Percentiles rank a stretch among this genome's conserved stretches.
phyloP scores from a whole-genome alignment of 305 asterid species.

The Fraxinus sp. region DNA sequence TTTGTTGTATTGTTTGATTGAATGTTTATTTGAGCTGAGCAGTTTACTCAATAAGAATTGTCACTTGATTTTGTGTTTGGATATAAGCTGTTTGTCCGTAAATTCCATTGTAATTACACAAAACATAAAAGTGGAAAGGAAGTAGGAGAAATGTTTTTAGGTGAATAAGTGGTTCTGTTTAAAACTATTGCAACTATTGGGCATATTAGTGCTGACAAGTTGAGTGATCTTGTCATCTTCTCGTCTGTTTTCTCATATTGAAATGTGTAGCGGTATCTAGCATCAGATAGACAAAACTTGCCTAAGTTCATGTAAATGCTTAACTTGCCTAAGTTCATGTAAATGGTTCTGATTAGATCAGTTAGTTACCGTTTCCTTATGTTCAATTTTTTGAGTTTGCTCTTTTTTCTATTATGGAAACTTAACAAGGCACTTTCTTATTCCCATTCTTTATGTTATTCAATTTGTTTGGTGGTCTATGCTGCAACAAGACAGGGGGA shows the following conservation, averaged over 20 bases:
- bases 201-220: background rate
- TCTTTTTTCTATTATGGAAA: background rate
- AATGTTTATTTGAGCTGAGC: background rate
- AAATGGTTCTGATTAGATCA: background rate
- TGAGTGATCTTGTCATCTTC: background rate
- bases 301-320: background rate
- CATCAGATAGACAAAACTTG: background rate
- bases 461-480: background rate
- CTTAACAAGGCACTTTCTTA: background rate
- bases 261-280: background rate
- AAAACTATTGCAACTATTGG: background rate
- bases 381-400: background rate
- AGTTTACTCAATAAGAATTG: background rate
- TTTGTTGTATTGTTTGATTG: background rate
- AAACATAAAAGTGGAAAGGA: background rate
- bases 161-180: conserved; percentile 6
- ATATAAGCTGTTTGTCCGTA: background rate
- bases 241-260: background rate
- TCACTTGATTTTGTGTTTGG: background rate
- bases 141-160: background rate
- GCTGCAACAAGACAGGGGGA: background rate
- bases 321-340: background rate
- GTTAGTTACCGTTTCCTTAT: background rate
- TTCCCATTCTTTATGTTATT: background rate
- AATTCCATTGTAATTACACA: background rate